Evolutionary conservation across 371 early-diverging fungal species (phyloP), one percentile per base, ranked within the genome.

Genomic region (Cokeromyces recurvatus): DNA sequence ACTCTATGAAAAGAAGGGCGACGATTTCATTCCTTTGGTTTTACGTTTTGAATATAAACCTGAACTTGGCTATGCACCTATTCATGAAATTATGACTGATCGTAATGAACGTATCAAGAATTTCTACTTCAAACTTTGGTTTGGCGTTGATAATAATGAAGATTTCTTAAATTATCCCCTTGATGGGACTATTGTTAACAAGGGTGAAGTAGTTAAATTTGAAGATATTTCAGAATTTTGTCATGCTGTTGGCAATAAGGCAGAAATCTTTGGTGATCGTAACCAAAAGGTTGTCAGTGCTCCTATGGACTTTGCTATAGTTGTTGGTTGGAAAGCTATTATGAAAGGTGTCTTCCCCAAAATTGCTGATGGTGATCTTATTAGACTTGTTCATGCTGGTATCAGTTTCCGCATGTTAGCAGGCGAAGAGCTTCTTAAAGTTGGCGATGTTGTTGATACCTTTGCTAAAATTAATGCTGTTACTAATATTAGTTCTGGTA

Each of bases 231-330:
- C 67, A 52, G 84, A 86, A 36, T 94, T 95, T 74, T 84, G 85
- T 61, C 86, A 87, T 48, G 80, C 88, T 42, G 84, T 95, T 17
- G 90, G 90, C 51, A 95, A 95, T 71, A 81, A 85, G 53, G 89
- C 93, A 23, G 92, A 92, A 58, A 71, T 84, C 32, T 94, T 91
- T 61, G 74, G 82, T 17, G 77, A 76, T 12, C 70, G 78, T 39
- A 76, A 75, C 51, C 69, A 74, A 45, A 73, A 72, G 55, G 62
- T 71, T 10, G 65, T 86, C 29, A 73, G 62, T 51, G 91, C 90
- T 16, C 95, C 95, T 25, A 86, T 94, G 82, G 95, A 94, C 70
- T 94, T 85, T 68, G 91, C 91, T 37, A 91, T 92, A 45, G 92
- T 91, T 43, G 88, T 90, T 27, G 92, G 90, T 31, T 95, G 95